Evolutionary conservation across 768 basidiomycete species (phyloP).

Genomic region (Sistotremastrum suecicum): DNA sequence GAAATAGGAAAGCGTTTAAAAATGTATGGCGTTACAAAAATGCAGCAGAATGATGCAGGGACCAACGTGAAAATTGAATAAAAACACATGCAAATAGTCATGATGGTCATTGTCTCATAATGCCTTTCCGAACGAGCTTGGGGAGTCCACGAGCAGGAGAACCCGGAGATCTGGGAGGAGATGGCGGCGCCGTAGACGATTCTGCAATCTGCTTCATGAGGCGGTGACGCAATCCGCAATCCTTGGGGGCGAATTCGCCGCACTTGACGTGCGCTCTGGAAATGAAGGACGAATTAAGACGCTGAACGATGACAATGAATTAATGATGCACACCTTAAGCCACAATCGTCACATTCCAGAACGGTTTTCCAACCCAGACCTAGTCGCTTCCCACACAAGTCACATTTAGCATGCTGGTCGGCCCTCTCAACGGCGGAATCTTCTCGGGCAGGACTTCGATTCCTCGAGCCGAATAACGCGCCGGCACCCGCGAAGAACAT

Average conservation of each 20-base stretch:
- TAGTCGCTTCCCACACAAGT: conserved; percentile 66
- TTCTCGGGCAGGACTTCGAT: not conserved
- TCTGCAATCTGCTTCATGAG: too few relatives aligned
- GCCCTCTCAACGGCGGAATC: not conserved
- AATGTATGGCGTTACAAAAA: too few relatives aligned
- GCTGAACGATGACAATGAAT: conserved; percentile 1
- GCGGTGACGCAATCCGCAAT: conserved; percentile 48
- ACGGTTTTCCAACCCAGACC: conserved; percentile 62
- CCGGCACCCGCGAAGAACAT: conserved; percentile 59
- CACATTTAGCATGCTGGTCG: conserved; percentile 44
- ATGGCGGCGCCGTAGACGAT: too few relatives aligned
- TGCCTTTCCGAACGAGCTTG: too few relatives aligned
- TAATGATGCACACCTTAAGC: conserved; percentile 37
- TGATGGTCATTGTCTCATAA: too few relatives aligned
- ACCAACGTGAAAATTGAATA: too few relatives aligned
- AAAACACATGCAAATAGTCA: too few relatives aligned
- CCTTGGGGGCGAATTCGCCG: conserved; percentile 65
- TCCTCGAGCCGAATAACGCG: conserved; percentile 22
- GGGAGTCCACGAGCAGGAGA: too few relatives aligned
- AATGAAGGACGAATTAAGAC: conserved; percentile 6
- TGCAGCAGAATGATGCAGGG: too few relatives aligned
- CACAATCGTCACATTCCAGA: conserved; percentile 83
- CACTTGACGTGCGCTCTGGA: conserved; percentile 74
- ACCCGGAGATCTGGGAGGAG: too few relatives aligned
- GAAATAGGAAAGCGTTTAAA: too few relatives aligned